Evolutionary conservation across 805 yeast species (phyloP).

Genomic region (Schizosaccharomyces octosporus): DNA sequence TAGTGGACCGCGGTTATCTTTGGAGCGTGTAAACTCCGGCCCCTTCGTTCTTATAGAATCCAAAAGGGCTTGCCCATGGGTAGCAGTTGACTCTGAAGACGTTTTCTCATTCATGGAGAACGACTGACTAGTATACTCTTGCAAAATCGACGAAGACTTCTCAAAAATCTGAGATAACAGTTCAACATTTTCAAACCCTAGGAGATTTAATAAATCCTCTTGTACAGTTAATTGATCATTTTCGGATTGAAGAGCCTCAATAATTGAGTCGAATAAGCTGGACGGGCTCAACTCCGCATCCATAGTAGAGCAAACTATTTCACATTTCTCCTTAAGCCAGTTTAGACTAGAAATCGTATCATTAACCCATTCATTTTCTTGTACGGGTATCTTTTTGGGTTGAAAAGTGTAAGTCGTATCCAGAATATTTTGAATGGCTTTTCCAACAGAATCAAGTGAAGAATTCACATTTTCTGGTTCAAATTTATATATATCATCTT

Average conservation of each 20-base stretch:
- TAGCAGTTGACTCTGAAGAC: background rate
- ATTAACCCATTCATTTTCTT: too few species aligned
- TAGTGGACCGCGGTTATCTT: slow-evolving; percentile 1
- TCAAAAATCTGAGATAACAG: slow-evolving; percentile 33
- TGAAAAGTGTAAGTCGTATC: background rate
- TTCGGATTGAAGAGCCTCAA: slow-evolving; percentile 13
- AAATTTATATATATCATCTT: background rate
- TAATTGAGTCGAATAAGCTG: slow-evolving; percentile 1
- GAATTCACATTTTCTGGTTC: background rate
- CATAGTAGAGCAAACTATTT: too few species aligned
- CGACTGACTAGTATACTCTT: slow-evolving; percentile 1
- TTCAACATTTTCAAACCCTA: slow-evolving; percentile 74
- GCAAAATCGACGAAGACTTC: slow-evolving; percentile 5
- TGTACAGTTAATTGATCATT: slow-evolving; percentile 37
- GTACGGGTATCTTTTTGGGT: too few species aligned
- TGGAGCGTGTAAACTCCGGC: background rate
- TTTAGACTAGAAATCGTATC: too few species aligned
- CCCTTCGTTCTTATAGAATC: background rate
- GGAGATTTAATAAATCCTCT: slow-evolving; percentile 44
- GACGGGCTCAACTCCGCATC: background rate
- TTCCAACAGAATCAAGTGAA: background rate
- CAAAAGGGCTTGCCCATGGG: background rate
- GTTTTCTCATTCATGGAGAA: background rate
- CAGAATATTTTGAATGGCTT: background rate
- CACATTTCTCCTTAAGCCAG: too few species aligned